phyloP scores from a whole-genome alignment of 768 basidiomycete species.

The Fomitopsis serialis region DNA sequence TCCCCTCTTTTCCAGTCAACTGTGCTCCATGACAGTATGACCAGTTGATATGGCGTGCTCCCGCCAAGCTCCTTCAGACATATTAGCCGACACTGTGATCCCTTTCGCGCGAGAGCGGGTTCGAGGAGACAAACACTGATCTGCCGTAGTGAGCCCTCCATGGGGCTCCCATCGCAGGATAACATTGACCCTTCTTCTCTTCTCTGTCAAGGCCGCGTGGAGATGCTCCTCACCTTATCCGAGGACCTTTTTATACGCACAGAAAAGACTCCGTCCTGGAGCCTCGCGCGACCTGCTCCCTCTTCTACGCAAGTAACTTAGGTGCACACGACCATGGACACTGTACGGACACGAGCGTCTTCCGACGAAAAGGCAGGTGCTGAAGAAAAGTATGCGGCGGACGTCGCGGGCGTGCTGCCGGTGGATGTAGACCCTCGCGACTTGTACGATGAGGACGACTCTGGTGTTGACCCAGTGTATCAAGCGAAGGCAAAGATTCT shows the following conservation, averaged over 20 bases:
- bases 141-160: too few species aligned
- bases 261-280: neutral
- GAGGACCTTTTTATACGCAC: neutral
- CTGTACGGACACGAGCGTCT: neutral
- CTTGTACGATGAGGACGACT: conserved; percentile 29
- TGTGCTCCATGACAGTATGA: too few species aligned
- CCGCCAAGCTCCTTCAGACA: too few species aligned
- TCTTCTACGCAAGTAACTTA: neutral
- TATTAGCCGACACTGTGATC: too few species aligned
- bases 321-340: neutral
- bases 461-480: conserved; percentile 38
- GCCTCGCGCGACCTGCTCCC: neutral
- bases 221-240: neutral
- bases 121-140: too few species aligned
- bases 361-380: neutral
- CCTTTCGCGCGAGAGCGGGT: too few species aligned
- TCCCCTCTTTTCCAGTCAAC: too few species aligned
- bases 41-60: too few species aligned
- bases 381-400: neutral
- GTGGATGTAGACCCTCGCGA: conserved; percentile 15
- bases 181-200: neutral
- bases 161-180: too few species aligned
- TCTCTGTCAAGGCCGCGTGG: neutral
- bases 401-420: neutral
- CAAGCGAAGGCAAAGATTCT: conserved; percentile 43